These are phyloP conservation scores for Fraxinus sp. DNA, from an alignment of 305 asterid genomes.

Conservation along the genomic window DNA sequence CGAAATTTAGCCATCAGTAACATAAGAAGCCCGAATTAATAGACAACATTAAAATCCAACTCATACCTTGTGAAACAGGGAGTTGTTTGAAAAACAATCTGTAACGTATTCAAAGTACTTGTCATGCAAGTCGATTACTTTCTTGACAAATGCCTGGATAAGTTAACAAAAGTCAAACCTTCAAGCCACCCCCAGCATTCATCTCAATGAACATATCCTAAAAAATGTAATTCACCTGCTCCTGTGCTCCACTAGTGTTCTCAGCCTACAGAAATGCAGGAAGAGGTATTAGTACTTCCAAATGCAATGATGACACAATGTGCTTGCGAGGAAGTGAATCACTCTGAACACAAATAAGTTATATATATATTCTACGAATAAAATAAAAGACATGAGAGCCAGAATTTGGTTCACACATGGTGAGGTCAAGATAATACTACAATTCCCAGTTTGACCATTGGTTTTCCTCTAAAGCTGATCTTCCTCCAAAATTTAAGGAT, in stretches of 20 bases:
- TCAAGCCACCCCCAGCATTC: conserved; percentile 1
- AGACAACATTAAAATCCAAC: not conserved
- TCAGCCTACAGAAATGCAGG: conserved; percentile 37
- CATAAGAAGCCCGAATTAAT: not conserved
- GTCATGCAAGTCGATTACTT: conserved; percentile 44
- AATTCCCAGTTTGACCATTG: not conserved
- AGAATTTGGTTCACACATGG: not conserved
- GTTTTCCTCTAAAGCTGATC: not conserved
- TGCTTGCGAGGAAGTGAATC: not conserved
- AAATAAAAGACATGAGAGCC: not conserved
- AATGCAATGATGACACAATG: not conserved
- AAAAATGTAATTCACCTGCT: conserved; percentile 31
- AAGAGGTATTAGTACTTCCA: not conserved
- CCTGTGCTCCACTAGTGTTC: conserved; percentile 40
- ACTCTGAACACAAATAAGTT: not conserved
- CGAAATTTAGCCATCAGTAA: not conserved
- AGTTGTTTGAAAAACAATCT: conserved; percentile 36
- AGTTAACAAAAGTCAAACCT: not conserved
- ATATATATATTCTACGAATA: not conserved
- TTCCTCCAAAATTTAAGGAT: not conserved
- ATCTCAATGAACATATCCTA: not conserved
- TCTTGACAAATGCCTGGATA: conserved; percentile 38
- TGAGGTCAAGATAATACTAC: not conserved
- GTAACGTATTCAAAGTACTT: conserved; percentile 39
- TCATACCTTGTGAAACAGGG: conserved; percentile 49